Conservation (phyloP, 2,329 filamentous ascomycete genomes). For the Anthostomella pinea region DNA sequence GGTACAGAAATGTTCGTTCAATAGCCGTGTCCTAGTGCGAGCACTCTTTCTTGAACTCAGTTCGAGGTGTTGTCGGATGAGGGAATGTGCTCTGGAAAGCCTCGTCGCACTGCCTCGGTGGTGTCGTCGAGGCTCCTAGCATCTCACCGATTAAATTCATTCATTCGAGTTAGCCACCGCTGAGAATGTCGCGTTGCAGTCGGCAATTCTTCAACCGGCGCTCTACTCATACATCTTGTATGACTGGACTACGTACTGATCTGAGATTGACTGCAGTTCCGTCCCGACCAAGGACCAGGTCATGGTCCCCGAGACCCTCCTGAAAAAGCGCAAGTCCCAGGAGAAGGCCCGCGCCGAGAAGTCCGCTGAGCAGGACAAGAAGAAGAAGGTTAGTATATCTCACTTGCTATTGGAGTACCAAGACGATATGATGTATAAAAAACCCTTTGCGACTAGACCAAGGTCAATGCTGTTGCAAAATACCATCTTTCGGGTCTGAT, state of each 20-base stretch:
- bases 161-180: conserved; percentile 78
- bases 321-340: conserved; percentile 99
- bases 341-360: conserved; percentile 97
- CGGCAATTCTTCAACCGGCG: conserved; percentile 90
- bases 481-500: conserved; percentile 99
- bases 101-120: conserved; percentile 7
- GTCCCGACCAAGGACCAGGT: conserved; percentile 94
- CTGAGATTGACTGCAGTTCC: conserved; percentile 65
- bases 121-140: conserved; percentile 19
- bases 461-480: conserved; percentile 95
- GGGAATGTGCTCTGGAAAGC: conserved; percentile 35
- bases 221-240: conserved; percentile 61
- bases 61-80: conserved; percentile 78
- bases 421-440: conserved; percentile 81
- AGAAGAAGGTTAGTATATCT: conserved; percentile 76
- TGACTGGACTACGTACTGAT: conserved; percentile 74
- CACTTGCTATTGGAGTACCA: conserved; percentile 19
- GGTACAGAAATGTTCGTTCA: conserved; percentile 27
- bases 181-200: conserved; percentile 88
- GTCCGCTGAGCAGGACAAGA: conserved; percentile 75
- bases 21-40: conserved; percentile 37
- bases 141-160: conserved; percentile 79
- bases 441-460: conserved; percentile 88
- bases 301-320: conserved; percentile 96
- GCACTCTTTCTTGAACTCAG: conserved; percentile 42